phyloP scores from a whole-genome alignment of 768 basidiomycete genomes.

The Xerocomellus amylosporus region DNA sequence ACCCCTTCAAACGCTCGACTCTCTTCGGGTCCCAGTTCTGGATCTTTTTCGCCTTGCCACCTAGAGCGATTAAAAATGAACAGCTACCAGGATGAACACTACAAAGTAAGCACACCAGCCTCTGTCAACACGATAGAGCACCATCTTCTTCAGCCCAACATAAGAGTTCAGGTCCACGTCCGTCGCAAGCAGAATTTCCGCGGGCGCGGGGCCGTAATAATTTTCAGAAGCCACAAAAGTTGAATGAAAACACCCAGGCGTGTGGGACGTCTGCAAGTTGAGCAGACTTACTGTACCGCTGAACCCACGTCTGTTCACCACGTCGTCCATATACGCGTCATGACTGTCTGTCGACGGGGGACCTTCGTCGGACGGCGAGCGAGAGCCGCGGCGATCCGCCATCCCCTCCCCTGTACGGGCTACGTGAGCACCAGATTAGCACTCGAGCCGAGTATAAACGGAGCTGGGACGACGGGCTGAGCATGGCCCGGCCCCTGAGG shows the following conservation, averaged over 20 bases:
- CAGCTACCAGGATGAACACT: not conserved
- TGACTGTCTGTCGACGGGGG: too few species aligned
- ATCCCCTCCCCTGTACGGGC: conserved; percentile 10
- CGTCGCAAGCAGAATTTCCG: conserved; percentile 86
- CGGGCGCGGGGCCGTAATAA: conserved; percentile 74
- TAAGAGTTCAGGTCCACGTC: conserved; percentile 93
- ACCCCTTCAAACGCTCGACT: conserved; percentile 63
- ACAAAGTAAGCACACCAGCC: conserved; percentile 16
- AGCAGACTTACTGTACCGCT: conserved; percentile 79
- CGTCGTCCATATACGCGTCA: conserved; percentile 89
- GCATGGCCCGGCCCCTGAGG: conserved; percentile 3
- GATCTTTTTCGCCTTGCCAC: conserved; percentile 26
- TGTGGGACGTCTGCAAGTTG: conserved; percentile 66
- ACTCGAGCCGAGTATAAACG: conserved; percentile 32
- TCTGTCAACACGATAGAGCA: conserved; percentile 75
- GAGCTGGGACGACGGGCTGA: conserved; percentile 17
- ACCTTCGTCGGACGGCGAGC: conserved; percentile 31
- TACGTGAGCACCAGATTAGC: conserved; percentile 31
- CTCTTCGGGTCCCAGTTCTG: conserved; percentile 66
- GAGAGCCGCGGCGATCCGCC: conserved; percentile 20
- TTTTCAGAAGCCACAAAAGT: conserved; percentile 55
- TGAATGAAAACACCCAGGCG: conserved; percentile 94
- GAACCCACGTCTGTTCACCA: conserved; percentile 82
- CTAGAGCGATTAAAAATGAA: conserved; percentile 5
- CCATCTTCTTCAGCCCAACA: conserved; percentile 84